A percentile compares a stretch with the other conserved stretches of the same genome.
These are phyloP conservation scores for Fusarium clavum DNA, from an alignment of 2,329 filamentous ascomycete genomes.

Conservation along the genomic window DNA sequence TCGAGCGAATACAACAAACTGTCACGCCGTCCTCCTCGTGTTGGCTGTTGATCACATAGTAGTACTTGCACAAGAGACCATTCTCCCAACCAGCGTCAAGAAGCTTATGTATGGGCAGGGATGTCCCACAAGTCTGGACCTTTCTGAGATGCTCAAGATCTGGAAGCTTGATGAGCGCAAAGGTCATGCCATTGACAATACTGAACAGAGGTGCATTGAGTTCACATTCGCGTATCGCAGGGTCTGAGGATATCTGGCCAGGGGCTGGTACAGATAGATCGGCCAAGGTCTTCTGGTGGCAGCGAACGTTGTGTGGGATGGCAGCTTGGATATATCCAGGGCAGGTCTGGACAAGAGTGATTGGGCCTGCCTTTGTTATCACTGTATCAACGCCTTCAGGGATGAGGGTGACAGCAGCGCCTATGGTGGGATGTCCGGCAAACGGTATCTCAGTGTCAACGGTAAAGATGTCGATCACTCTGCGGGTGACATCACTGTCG, in stretches of 20 bases:
- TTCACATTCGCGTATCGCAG: constrained; percentile 52
- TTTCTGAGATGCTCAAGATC: constrained; percentile 67
- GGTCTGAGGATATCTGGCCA: constrained; percentile 47
- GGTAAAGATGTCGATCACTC: constrained; percentile 71
- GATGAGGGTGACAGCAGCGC: constrained; percentile 63
- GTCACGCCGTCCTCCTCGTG: constrained; percentile 44
- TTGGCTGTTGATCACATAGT: constrained; percentile 63
- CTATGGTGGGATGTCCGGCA: constrained; percentile 72
- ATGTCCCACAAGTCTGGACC: constrained; percentile 50
- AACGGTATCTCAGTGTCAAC: constrained; percentile 66
- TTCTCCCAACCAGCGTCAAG: constrained; percentile 67
- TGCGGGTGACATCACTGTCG: constrained; percentile 45
- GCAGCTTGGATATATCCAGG: constrained; percentile 66
- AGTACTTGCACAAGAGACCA: constrained; percentile 67
- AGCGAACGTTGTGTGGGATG: constrained; percentile 75
- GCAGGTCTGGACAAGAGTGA: constrained; percentile 55
- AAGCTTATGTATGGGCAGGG: constrained; percentile 51
- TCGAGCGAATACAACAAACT: constrained; percentile 60
- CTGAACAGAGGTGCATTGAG: constrained; percentile 63
- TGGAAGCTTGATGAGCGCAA: constrained; percentile 72
- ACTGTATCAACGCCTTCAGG: constrained; percentile 56
- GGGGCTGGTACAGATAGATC: constrained; percentile 44
- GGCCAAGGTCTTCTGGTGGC: constrained; percentile 62
- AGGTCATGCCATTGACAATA: constrained; percentile 80
- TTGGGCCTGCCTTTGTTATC: constrained; percentile 67